Evolutionary conservation across 768 basidiomycete species (phyloP).

Genomic region (Lactifluus echinatus): DNA sequence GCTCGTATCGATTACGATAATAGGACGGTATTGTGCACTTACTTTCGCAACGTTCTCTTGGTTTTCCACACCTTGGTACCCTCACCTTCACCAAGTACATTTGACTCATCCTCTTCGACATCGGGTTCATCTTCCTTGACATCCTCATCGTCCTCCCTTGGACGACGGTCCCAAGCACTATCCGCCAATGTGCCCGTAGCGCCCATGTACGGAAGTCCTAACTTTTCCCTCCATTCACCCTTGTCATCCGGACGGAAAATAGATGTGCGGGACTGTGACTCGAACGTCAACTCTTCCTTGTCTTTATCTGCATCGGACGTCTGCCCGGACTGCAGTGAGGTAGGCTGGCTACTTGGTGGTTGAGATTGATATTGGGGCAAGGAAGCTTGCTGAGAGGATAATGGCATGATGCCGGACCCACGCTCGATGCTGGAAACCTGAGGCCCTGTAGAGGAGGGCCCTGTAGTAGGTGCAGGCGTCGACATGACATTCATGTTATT

Average conservation of each 20-base stretch:
- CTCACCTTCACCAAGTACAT: slow-evolving; percentile 57
- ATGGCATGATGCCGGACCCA: slow-evolving; percentile 22
- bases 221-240: slow-evolving; percentile 78
- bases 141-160: slow-evolving; percentile 54
- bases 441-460: slow-evolving; percentile 37
- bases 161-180: slow-evolving; percentile 43
- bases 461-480: slow-evolving; percentile 35
- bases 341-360: slow-evolving; percentile 25
- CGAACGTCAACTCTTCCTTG: slow-evolving; percentile 36
- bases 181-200: slow-evolving; percentile 40
- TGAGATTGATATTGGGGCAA: slow-evolving; percentile 23
- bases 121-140: slow-evolving; percentile 64
- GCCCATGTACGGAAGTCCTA: slow-evolving; percentile 53
- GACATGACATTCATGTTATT: slow-evolving; percentile 53
- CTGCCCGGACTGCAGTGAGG: slow-evolving; percentile 27
- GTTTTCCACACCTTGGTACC: slow-evolving; percentile 74
- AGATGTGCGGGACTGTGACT: slow-evolving; percentile 51
- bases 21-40: slow-evolving; percentile 29
- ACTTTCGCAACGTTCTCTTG: slow-evolving; percentile 85
- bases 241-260: slow-evolving; percentile 85
- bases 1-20: neutral
- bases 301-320: slow-evolving; percentile 31
- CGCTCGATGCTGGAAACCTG: slow-evolving; percentile 45
- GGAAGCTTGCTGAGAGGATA: slow-evolving; percentile 25
- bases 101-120: slow-evolving; percentile 53